Conservation (phyloP, 305 asterid species). For the Striga hermonthica region DNA sequence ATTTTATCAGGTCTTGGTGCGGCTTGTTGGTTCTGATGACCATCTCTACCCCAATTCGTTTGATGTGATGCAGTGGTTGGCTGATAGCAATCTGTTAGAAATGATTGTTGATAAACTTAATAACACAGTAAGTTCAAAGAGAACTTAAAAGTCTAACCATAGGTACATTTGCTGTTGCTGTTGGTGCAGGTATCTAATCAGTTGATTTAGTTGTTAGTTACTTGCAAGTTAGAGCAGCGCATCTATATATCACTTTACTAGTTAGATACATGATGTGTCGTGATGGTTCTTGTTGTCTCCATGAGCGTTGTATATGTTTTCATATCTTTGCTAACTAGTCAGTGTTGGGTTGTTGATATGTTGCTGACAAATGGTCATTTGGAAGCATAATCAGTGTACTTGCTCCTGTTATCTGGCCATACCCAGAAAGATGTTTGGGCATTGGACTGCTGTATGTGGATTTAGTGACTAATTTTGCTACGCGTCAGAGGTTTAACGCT, state of each 20-base stretch:
- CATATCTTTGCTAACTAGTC: conserved; percentile 19
- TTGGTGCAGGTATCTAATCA: conserved; percentile 22
- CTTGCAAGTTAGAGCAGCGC: conserved; percentile 19
- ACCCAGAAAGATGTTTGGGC: not conserved
- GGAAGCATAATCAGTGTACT: conserved; percentile 11
- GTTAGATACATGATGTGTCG: conserved; percentile 7
- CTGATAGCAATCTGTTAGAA: conserved; percentile 85
- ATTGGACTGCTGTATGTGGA: conserved; percentile 22
- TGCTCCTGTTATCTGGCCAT: not conserved
- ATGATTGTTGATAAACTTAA: conserved; percentile 93
- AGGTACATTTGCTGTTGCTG: conserved; percentile 4
- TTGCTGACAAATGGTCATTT: conserved; percentile 23
- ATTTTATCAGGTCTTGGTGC: conserved; percentile 74
- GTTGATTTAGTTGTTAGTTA: conserved; percentile 16
- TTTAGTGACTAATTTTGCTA: conserved; percentile 16
- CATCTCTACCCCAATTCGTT: conserved; percentile 76
- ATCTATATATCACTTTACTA: conserved; percentile 1
- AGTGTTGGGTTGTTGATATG: conserved; percentile 4
- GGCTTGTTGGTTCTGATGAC: conserved; percentile 90
- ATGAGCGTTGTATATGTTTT: conserved; percentile 9
- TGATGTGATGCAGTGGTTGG: conserved; percentile 97
- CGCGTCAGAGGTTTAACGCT: conserved; percentile 25
- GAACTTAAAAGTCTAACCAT: conserved; percentile 22
- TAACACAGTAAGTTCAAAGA: conserved; percentile 51
- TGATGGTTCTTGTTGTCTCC: conserved; percentile 2